These are phyloP conservation scores for Zasmidium angulare DNA, from an alignment of 2,329 filamentous ascomycete genomes.

Conservation along the genomic window DNA sequence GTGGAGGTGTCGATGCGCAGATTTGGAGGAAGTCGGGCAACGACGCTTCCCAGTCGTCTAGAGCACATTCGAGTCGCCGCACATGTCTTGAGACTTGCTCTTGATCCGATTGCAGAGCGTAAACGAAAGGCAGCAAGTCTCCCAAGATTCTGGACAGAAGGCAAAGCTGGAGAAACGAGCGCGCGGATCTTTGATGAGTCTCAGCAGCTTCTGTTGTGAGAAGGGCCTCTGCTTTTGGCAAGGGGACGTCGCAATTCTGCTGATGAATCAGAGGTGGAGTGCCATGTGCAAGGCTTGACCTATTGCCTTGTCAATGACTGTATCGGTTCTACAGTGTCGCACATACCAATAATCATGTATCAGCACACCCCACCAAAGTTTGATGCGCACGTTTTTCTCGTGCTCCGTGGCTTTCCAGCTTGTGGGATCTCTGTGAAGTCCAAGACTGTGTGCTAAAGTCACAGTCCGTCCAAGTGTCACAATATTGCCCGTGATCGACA, in stretches of 20 bases:
- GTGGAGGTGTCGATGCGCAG: too few relatives aligned
- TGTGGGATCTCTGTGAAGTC: slow-evolving; percentile 55
- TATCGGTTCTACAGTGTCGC: background rate
- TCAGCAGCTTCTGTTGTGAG: slow-evolving; percentile 27
- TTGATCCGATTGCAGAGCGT: slow-evolving; percentile 36
- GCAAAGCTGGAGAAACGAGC: slow-evolving; percentile 56
- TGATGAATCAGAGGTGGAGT: slow-evolving; percentile 55
- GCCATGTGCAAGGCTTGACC: slow-evolving; percentile 57
- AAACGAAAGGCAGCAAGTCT: slow-evolving; percentile 40
- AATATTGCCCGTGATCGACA: slow-evolving; percentile 49
- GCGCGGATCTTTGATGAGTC: slow-evolving; percentile 37
- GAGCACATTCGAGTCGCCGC: slow-evolving; percentile 33
- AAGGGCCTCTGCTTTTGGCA: slow-evolving; percentile 48
- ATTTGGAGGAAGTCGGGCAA: slow-evolving; percentile 37
- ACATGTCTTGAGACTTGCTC: slow-evolving; percentile 31
- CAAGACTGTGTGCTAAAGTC: slow-evolving; percentile 56
- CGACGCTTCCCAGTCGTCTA: slow-evolving; percentile 37
- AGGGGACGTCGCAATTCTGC: slow-evolving; percentile 57
- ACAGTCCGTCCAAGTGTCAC: slow-evolving; percentile 55
- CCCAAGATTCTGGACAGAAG: slow-evolving; percentile 47
- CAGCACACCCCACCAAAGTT: slow-evolving; percentile 58
- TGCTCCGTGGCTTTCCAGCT: slow-evolving; percentile 52
- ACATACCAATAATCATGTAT: slow-evolving; percentile 56
- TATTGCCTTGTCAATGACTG: slow-evolving; percentile 24
- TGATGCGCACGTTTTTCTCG: slow-evolving; percentile 54